Conservation (phyloP, 108 stramenopile genomes). For the Skeletonema potamos region DNA sequence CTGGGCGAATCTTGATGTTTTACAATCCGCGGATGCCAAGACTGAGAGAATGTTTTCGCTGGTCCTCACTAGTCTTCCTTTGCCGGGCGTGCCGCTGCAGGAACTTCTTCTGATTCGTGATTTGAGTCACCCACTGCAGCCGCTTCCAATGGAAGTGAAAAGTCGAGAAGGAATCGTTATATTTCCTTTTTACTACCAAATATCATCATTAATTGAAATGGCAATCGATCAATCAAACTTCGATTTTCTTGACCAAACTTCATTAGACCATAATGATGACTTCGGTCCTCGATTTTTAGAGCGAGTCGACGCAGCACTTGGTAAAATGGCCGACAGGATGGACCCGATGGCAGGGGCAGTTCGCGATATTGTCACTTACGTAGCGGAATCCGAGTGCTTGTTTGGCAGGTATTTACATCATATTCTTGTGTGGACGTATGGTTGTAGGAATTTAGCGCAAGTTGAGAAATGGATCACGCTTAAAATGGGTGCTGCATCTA, state of each 20-base stretch:
- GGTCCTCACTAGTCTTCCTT: slow-evolving; percentile 1
- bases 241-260: neutral
- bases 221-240: slow-evolving; percentile 6
- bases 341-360: neutral
- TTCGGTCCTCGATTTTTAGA: neutral
- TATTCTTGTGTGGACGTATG: neutral
- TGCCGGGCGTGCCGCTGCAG: neutral
- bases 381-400: neutral
- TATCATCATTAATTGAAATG: slow-evolving; percentile 25
- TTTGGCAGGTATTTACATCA: neutral
- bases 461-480: neutral
- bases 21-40: neutral
- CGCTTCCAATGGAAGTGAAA: slow-evolving; percentile 10
- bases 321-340: neutral
- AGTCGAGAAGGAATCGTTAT: neutral
- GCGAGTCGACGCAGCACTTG: neutral
- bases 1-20: slow-evolving; percentile 23
- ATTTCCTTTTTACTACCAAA: slow-evolving; percentile 22
- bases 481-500: neutral
- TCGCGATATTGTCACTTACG: neutral
- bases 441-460: neutral
- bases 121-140: slow-evolving; percentile 1
- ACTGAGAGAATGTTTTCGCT: slow-evolving; percentile 6
- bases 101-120: slow-evolving; percentile 17
- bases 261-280: neutral